Evolutionary conservation across 1,139 yeast genomes (phyloP).

Genomic region (Geotrichum reessii): DNA sequence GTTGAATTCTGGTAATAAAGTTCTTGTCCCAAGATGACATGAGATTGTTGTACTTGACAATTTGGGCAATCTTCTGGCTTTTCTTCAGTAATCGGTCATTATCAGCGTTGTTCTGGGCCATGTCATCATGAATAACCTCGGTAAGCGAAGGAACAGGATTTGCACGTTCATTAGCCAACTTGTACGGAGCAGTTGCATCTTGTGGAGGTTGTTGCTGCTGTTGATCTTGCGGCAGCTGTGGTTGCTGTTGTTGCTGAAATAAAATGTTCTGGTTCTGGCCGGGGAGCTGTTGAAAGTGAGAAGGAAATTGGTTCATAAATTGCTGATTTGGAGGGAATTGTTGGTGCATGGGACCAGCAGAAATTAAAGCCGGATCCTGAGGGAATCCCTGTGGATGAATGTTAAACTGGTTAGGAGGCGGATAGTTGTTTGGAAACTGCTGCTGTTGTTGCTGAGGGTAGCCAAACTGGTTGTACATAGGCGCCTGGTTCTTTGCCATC

Average conservation of each 20-base stretch:
- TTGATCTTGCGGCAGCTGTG: constrained; percentile 25
- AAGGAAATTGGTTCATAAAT: constrained; percentile 28
- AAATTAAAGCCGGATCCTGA: constrained; percentile 26
- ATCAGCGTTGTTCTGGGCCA: constrained; percentile 26
- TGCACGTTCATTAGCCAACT: constrained; percentile 24
- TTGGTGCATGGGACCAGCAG: constrained; percentile 27
- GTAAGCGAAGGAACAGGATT: constrained; percentile 25
- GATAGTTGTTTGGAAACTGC: constrained; percentile 18
- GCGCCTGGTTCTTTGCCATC: constrained; percentile 36
- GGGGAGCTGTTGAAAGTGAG: constrained; percentile 29
- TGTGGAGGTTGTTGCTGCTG: constrained; percentile 26
- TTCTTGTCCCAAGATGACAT: constrained; percentile 98
- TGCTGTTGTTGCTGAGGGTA: constrained; percentile 23
- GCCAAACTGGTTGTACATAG: constrained; percentile 16
- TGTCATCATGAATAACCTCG: constrained; percentile 35
- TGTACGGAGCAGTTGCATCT: constrained; percentile 19
- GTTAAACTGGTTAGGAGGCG: constrained; percentile 12
- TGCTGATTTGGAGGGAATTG: constrained; percentile 39
- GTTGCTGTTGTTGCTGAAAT: constrained; percentile 28
- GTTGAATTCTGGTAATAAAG: constrained; percentile 87
- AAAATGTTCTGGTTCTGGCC: constrained; percentile 30
- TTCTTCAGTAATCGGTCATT: constrained; percentile 50
- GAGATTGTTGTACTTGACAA: constrained; percentile 79
- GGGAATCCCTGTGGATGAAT: constrained; percentile 24
- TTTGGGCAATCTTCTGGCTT: constrained; percentile 73